Evolutionary conservation across 345 rosid genomes (phyloP), one percentile per base, ranked within the genome.

Genomic region (Toxicodendron radicans): DNA sequence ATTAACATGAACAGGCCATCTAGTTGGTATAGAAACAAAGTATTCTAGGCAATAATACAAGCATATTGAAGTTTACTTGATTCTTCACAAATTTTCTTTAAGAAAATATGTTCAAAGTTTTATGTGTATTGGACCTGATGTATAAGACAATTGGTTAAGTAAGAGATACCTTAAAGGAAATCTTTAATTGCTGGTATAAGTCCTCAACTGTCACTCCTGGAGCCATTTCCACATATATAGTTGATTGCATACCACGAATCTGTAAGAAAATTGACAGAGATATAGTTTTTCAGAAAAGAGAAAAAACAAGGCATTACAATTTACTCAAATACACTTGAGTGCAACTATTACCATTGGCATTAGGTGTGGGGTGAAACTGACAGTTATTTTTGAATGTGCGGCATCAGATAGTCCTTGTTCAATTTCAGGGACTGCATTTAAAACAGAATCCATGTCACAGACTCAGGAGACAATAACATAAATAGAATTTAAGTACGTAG

Each of bases 211-310:
- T 85, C 64, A 84, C 91, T 21, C 96, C 97, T 0, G 85, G 73
- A 81, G 88, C 89, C 97, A 93, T 87, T 83, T 91, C 91, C 20
- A 91, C 96, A 73, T 89, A 90, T 41, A 95, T 90, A 74, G 97
- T 90, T 1, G 98, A 95, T 76, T 91, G 99, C 99, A 95, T 93
- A 63, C 99, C 99, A 11, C 99, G 97, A 63, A 77, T 91, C 99
- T 93, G 76, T 48, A 77, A 62, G 75, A 76, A 7, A 79, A 17
- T 38, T 41, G 71, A 70, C 79, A 45, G 77, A 66, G 10, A 56
- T 18, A 53, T 14, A 18, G 16, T 35, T 73, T 23, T 23, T 59
- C 71, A 32, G 58, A 11, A 73, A 80, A 76, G 10, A 63, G 32
- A 67, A 0, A 62, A 38, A 7, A 20, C 38, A 49, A 51, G 58